Evolutionary conservation across 495 filamentous ascomycete genomes (phyloP), one percentile per base, ranked within the genome.

Genomic region (Xylaria palmicola): DNA sequence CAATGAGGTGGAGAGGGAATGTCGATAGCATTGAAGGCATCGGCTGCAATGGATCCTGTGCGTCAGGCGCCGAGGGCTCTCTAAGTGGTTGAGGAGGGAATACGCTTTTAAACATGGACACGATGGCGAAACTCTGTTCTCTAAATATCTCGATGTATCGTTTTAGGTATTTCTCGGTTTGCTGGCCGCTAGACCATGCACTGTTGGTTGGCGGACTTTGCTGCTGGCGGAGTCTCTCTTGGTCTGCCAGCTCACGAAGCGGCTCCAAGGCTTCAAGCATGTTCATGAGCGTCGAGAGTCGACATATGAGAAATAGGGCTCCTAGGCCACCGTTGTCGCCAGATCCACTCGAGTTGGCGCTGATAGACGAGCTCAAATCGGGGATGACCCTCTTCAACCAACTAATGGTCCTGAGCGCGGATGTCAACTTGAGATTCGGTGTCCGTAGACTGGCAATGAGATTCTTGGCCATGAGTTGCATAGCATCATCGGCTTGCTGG

Each of bases 111-210:
- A 94, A 97, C 83, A 97, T 89, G 19, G 89, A 92, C 20, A 98
- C 84, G 60, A 97, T 95, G 10, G 89, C 89, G 68, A 99, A 99
- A 67, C 90, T 94, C 74, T 99, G 95, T 75, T 99, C 95, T 53
- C 95, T 89, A 75, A 97, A 98, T 29, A 98, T 96, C 72, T 99
- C 95, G 66, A 99, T 88, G 76, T 96, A 99, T 53, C 91, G 80
- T 72, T 99, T 99, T 37, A 99, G 77, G 65, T 92, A 99, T 24
- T 91, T 83, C 68, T 97, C 95, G 1, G 93, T 97, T 68, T 98
- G 94, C 67, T 95, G 91, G 0, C 93, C 94, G 6, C 83, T 85
- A 0, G 87, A 83, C 88, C 88, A 90, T n/a, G 68, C 63, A 32
- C 63, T 63, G 26, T 69, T 71, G 29, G 66, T 62, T 15, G 60